Evolutionary conservation across 805 yeast species (phyloP).

Genomic region (Myxozyma nipponensis): DNA sequence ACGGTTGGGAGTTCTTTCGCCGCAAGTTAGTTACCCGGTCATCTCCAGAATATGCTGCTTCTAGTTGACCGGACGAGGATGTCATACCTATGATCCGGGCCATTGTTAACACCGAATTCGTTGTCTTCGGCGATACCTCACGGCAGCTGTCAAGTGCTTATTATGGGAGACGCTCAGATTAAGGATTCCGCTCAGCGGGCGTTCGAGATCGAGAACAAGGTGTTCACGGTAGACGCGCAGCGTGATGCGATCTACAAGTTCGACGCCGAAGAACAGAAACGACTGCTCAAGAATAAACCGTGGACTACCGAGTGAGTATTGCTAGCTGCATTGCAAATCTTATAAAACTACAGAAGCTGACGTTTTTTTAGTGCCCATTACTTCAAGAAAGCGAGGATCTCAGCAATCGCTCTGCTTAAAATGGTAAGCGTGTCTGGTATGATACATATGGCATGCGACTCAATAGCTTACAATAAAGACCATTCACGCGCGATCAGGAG

Average conservation of each 20-base stretch:
- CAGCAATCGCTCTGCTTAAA: slow-evolving; percentile 67
- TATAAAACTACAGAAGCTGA: not conserved
- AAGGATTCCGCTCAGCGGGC: slow-evolving; percentile 21
- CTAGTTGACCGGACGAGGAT: too few species aligned
- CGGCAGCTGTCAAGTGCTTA: not conserved
- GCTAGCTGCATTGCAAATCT: not conserved
- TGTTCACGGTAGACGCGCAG: slow-evolving; percentile 26
- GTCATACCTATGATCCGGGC: too few species aligned
- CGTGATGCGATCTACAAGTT: slow-evolving; percentile 32
- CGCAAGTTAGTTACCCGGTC: too few species aligned
- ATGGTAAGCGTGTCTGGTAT: slow-evolving; percentile 41
- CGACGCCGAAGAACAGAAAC: slow-evolving; percentile 33
- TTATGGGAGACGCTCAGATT: slow-evolving; percentile 18
- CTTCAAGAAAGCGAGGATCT: slow-evolving; percentile 59
- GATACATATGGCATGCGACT: not conserved
- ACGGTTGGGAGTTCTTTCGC: too few species aligned
- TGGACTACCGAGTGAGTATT: slow-evolving; percentile 30
- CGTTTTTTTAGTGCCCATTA: slow-evolving; percentile 48
- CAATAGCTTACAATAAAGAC: slow-evolving; percentile 51
- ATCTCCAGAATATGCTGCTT: too few species aligned
- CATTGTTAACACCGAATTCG: too few species aligned
- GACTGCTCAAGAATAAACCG: slow-evolving; percentile 30
- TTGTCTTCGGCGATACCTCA: not conserved
- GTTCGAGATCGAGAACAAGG: slow-evolving; percentile 35
- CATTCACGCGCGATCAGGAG: slow-evolving; percentile 77